These are phyloP conservation scores for Alopecurus myosuroides DNA, from an alignment of 176 grass and related monocot species.

Conservation along the genomic window DNA sequence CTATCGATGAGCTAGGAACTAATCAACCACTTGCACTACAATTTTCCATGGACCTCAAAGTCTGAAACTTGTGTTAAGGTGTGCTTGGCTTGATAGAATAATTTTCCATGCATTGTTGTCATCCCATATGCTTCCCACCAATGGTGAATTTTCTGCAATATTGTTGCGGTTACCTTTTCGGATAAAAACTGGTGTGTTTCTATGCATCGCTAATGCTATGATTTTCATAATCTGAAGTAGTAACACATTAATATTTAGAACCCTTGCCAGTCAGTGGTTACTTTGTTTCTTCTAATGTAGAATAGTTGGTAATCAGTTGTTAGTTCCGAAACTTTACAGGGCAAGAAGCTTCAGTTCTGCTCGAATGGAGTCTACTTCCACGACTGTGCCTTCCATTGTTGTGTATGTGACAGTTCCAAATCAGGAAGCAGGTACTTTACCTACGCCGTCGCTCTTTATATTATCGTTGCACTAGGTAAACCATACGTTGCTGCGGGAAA, in stretches of 20 bases:
- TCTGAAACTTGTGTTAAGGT: not conserved
- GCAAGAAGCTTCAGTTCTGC: constrained; percentile 47
- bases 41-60: not conserved
- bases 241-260: not conserved
- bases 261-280: not conserved
- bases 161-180: not conserved
- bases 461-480: not conserved
- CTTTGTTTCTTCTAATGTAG: not conserved
- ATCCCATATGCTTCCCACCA: not conserved
- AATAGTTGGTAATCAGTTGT: not conserved
- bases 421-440: constrained; percentile 59
- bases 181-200: not conserved
- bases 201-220: not conserved
- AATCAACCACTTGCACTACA: not conserved
- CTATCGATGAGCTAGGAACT: not conserved
- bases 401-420: constrained; percentile 96
- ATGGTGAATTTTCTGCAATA: not conserved
- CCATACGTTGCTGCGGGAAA: not conserved
- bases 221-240: not conserved
- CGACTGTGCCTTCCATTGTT: constrained; percentile 71
- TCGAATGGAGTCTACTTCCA: constrained; percentile 62
- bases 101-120: no score
- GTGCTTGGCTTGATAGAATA: not conserved
- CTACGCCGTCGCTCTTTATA: not conserved
- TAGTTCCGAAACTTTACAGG: constrained; percentile 13